Evolutionary conservation across 2,329 filamentous ascomycete species (phyloP), one percentile per base, ranked within the genome.

Genomic region (Verticillium isaacii): DNA sequence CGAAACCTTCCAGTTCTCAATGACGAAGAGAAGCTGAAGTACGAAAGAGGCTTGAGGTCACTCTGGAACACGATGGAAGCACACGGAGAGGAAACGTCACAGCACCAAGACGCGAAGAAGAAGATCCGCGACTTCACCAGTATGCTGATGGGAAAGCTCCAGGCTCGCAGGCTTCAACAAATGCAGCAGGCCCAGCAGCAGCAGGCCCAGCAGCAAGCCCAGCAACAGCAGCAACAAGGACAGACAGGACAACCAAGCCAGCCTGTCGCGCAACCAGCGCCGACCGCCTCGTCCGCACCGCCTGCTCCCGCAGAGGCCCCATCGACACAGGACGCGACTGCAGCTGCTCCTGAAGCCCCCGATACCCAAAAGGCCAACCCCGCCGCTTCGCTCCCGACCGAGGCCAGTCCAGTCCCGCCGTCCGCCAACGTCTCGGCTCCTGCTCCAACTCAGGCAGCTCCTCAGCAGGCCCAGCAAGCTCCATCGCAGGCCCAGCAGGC

Each of bases 101-200:
- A 82, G 25, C 80, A 87, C 56, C 71, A 77, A 29, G 74, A 77
- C 0, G 85, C 86, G 0, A 81, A 80, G 65, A 78, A 79, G 50
- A 88, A 87, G 73, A 83, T 89, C 25, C 71, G 75, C 7, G 85
- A 88, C 9, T 89, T 89, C 68, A 85, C 85, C 0, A 79, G 79
- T 54, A 86, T 85, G 72, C 77, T 89, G 2, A 72, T 79, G 3
- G 72, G 71, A 0, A 88, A 86, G 71, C 77, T 86, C 5, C 77
- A 82, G 59, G 58, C 66, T 64, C 59, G 69, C 50, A 67, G 71
- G 25, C 71, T 76, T 19, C 71, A 76, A 34, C 68, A 66, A 2
- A 75, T 76, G 58, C 71, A 73, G 9, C 72, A 75, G 32, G 72
- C 73, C 56, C 71, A 74, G 17, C 68, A 71, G 39, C 68, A 71